Evolutionary conservation across 2,329 filamentous ascomycete genomes (phyloP), one percentile per base, ranked within the genome.

Genomic region (Clarireedia monteithiana): DNA sequence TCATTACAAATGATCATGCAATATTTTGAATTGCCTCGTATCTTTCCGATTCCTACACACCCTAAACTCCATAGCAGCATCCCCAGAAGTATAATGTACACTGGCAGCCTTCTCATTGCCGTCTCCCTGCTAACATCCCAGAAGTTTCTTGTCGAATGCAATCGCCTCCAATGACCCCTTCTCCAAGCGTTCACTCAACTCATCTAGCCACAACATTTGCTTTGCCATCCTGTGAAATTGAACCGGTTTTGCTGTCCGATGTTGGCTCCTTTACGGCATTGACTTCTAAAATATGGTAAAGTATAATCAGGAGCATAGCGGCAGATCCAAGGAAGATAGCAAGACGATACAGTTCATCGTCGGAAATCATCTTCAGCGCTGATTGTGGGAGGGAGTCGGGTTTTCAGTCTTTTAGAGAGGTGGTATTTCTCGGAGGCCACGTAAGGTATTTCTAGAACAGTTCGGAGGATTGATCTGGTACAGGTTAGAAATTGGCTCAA

Each of bases 231-330:
- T 59, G 57, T 7, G 59, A 47, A 46, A 56, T 48, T 14, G 61
- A 46, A 42, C 53, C 55, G 42, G 54, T 46, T 60, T 64, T 66
- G 48, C 27, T 56, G 20, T 63, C 60, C 42, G 53, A 53, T 38
- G 58, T 59, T 23, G 64, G 58, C 26, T 76, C 73, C 57, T 85
- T 80, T 62, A 80, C 77, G n/a, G 89, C 83, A 69, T 99, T 97
- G 76, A 96, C 82, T 72, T 97, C 92, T 67, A 99, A 84, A 75
- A 95, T 97, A 73, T 97, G 91, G 74, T 99, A 97, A 27, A 95
- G 74, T 30, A 99, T 84, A 63, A 97, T 96, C 60, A 99, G 80
- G 46, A 96, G 77, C 89, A 97, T 92, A 61, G 92, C 84, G 42
- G 85, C 82, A 55, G 85, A 88, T 75, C 94, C 94, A 58, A 99